These are phyloP conservation scores for Spinellus fusiger DNA, from an alignment of 192 early-diverging fungal species.

Conservation along the genomic window DNA sequence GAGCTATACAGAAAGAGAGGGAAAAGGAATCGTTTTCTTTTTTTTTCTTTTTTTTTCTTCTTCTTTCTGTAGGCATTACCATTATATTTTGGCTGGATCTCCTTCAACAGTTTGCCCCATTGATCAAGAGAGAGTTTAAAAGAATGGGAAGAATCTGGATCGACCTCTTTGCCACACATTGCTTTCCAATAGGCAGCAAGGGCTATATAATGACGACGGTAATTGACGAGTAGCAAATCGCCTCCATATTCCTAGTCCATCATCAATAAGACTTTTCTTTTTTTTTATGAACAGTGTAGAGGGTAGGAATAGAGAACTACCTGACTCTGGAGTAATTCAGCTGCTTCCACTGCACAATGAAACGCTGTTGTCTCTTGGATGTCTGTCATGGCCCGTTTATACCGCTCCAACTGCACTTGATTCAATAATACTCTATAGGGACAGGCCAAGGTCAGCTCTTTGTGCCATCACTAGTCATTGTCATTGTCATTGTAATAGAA, in stretches of 20 bases:
- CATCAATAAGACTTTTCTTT: not conserved
- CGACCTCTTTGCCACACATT: conserved; percentile 36
- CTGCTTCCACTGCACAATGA: conserved; percentile 24
- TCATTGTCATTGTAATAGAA: not conserved
- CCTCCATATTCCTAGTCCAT: conserved; percentile 15
- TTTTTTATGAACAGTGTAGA: not conserved
- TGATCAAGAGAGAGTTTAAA: conserved; percentile 52
- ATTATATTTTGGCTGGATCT: conserved; percentile 31
- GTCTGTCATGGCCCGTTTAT: not conserved
- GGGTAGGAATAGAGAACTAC: no score
- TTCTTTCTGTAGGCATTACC: conserved; percentile 10
- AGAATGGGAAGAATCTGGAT: conserved; percentile 20
- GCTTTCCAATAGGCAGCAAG: conserved; percentile 55
- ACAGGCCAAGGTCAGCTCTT: no score
- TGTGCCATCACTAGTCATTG: not conserved
- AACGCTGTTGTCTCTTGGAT: not conserved
- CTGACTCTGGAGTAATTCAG: conserved; percentile 28
- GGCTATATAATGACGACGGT: conserved; percentile 51
- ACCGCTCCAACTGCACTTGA: conserved; percentile 9
- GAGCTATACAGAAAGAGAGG: not conserved
- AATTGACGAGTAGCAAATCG: conserved; percentile 34
- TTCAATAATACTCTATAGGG: conserved; percentile 13
- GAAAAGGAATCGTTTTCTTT: not conserved
- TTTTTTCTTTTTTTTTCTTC: not conserved
- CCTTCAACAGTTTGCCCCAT: conserved; percentile 51